A percentile compares a stretch with the other conserved stretches of the same genome.
Evolutionary conservation across 1,139 yeast species (phyloP).

Genomic region (Martiniozyma asiatica): DNA sequence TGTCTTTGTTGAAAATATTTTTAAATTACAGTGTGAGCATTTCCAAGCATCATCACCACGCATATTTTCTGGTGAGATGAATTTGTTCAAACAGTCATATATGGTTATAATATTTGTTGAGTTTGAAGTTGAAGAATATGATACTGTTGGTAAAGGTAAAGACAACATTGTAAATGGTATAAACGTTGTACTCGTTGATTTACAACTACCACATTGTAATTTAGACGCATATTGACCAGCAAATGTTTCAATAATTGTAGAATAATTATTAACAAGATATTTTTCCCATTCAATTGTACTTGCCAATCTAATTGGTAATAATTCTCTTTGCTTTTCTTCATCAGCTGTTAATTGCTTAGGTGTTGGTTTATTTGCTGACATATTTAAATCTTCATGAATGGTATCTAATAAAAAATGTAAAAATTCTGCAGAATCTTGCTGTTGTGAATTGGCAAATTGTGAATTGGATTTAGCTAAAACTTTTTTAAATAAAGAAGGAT

Average conservation of each 20-base stretch:
- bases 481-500: slow-evolving; percentile 19
- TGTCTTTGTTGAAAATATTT: slow-evolving; percentile 36
- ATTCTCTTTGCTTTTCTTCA: slow-evolving; percentile 68
- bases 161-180: slow-evolving; percentile 57
- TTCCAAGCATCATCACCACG: slow-evolving; percentile 72
- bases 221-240: slow-evolving; percentile 58
- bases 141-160: slow-evolving; percentile 48
- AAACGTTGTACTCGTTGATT: slow-evolving; percentile 77
- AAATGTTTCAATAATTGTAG: slow-evolving; percentile 64
- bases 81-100: slow-evolving; percentile 54
- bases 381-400: slow-evolving; percentile 52
- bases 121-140: background rate
- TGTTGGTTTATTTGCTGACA: slow-evolving; percentile 27
- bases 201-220: slow-evolving; percentile 65
- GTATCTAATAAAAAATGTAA: slow-evolving; percentile 53
- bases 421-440: slow-evolving; percentile 73
- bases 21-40: slow-evolving; percentile 54
- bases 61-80: slow-evolving; percentile 55
- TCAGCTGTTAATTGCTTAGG: slow-evolving; percentile 52
- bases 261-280: slow-evolving; percentile 71
- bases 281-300: slow-evolving; percentile 94
- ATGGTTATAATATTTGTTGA: slow-evolving; percentile 24
- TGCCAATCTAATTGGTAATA: slow-evolving; percentile 68
- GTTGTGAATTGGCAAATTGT: slow-evolving; percentile 30
- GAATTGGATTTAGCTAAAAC: slow-evolving; percentile 19